Base-by-base conservation (phyloP, 768 basidiomycete genomes). In the Tubosaeta sp. region DNA sequence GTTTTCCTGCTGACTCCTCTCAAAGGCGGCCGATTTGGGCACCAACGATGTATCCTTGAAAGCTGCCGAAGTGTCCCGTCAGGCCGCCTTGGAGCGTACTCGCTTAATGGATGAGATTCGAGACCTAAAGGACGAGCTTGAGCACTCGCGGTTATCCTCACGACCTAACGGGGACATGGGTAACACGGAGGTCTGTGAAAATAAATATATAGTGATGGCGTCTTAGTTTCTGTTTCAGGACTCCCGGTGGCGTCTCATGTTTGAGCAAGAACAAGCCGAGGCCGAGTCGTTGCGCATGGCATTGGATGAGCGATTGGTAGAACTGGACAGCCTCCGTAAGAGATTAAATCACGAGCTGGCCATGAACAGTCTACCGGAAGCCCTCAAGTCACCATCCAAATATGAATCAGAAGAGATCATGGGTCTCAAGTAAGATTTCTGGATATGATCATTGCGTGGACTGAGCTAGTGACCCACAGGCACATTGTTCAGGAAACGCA, bases 401-500 rank as follows among this genome's bases (percentile, higher is more conserved):
- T 69, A 80, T 19, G 84, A 87, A 56, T 62, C 72, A 6, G 72
- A 76, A 38, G 90, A 94, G 68, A 82, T 92, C 50, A 82, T 77
- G 12, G 92, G 92, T 8, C 78, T 94, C 35, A 94, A 94, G 89
- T 90, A 64, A 22, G 53, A 41, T 49, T 18, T 25, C 44, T 9
- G 42, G 27, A 35, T 30, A 36, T 32, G 13, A n/a, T 19, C 24
- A 12, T 27, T 38, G 10, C 6, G 7, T 30, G 16, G 47, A 46
- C 35, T 63, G 41, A 54, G 16, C 44, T 18, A 18, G 12, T 22
- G 10, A 14, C 44, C 46, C 16, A 1, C 53, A 90, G 89, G 69
- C 86, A 91, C 60, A 90, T 96, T 59, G 82, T 96, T 19, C 86
- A 90, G 63, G 88, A 93, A 59, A 74, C 96, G 35, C 88, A 90